Conservation (phyloP, 805 yeast species). For the Komagataella pastoris region DNA sequence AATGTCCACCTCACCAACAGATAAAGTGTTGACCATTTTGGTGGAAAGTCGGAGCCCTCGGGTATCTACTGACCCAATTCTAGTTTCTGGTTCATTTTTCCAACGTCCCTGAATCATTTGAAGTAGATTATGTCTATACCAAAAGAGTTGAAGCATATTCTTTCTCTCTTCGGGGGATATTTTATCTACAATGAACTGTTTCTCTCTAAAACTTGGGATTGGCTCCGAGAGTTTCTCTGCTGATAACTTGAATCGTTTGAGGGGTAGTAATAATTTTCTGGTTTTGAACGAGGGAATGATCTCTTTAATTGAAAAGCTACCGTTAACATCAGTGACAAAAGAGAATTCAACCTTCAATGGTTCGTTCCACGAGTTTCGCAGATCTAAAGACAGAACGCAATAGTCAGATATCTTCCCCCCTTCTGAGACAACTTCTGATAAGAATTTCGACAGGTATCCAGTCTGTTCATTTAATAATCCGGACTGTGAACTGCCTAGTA, state of each 20-base stretch:
- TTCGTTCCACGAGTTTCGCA: constrained; percentile 72
- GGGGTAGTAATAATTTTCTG: constrained; percentile 55
- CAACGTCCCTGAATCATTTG: constrained; percentile 52
- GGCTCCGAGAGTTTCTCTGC: constrained; percentile 29
- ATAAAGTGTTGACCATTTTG: constrained; percentile 43
- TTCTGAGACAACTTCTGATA: constrained; percentile 15
- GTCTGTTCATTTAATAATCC: constrained; percentile 12
- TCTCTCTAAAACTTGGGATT: constrained; percentile 60
- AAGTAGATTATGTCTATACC: constrained; percentile 66
- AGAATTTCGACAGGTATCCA: constrained; percentile 17
- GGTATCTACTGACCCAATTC: constrained; percentile 50
- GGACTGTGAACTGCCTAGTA: constrained; percentile 16
- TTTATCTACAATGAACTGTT: constrained; percentile 55
- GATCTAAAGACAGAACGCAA: constrained; percentile 56
- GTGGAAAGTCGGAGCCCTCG: constrained; percentile 51
- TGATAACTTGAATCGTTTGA: constrained; percentile 36
- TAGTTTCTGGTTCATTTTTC: constrained; percentile 24
- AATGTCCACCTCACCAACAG: constrained; percentile 33
- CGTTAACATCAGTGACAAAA: not conserved
- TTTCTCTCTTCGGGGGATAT: constrained; percentile 41
- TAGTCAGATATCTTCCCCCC: constrained; percentile 32
- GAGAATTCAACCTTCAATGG: constrained; percentile 19
- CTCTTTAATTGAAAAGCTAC: not conserved
- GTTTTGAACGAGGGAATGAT: constrained; percentile 3
- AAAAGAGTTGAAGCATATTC: constrained; percentile 52